Evolutionary conservation across 305 asterid genomes (phyloP), one percentile per base, ranked within the genome.

Genomic region (Withania somnifera): DNA sequence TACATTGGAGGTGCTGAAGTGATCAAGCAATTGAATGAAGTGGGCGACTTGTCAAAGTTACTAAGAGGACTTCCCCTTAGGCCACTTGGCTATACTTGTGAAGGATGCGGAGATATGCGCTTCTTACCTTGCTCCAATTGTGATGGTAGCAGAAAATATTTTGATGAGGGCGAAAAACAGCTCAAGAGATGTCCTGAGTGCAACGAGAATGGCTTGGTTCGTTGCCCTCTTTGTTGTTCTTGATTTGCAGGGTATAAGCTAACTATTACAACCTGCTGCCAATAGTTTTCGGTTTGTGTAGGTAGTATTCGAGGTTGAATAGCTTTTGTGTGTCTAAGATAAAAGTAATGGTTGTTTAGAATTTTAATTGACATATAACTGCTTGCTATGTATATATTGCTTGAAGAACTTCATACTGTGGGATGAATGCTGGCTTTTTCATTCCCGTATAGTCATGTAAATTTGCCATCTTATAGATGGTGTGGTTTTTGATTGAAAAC

Each of bases 191-290:
- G 98, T 64, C 83, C 86, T 0, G 89, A 85, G 4, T 94, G 98
- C 88, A 93, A 94, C 11, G 98, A 94, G 54, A 93, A 94, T 38
- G 98, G 98, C 61, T 89, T 94, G 68, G 85, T 91, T 50, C 91
- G 90, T 4, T 94, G 98, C 83, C 93, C 97, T 22, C 85, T 86
- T 38, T 95, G 99, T 89, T 87, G 93, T 86, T 83, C 84, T 9
- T 92, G 88, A 73, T 73, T 73, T 73, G 15, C 60, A 47, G 47
- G 47, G 60, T 73, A 26, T 26, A 28, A 24, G 57, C 30, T 26
- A 73, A 73, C 58, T 73, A 47, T 73, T 24, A 73, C 60, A 73
- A 42, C 79, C 79, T 73, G 79, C 79, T 26, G 79, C 60, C 79
- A 47, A 47, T 73, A 24, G 26, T 17, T 47, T 73, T 73, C 34